A percentile compares a stretch with the other conserved stretches of the same genome.
These are phyloP conservation scores for Jamesozyma piceae DNA, from an alignment of 805 yeast species.

Conservation along the genomic window DNA sequence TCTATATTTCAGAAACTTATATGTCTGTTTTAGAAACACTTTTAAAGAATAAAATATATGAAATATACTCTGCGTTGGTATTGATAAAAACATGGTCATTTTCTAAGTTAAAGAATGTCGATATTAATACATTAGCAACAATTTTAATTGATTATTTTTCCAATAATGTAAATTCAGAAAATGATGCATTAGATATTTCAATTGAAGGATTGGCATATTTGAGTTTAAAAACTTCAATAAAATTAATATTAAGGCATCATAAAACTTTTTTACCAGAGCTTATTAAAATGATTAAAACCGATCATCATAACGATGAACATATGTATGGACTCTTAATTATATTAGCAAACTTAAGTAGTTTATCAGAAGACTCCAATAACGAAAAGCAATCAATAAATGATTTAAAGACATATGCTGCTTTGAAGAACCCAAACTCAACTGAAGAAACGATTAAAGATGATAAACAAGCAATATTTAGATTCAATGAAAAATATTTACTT, in stretches of 20 bases:
- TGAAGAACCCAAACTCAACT: constrained; percentile 17
- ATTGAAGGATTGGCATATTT: constrained; percentile 45
- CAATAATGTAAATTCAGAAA: not conserved
- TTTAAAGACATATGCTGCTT: constrained; percentile 26
- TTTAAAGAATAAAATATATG: constrained; percentile 20
- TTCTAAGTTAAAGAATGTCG: constrained; percentile 29
- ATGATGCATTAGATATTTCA: constrained; percentile 5
- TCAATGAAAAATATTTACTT: constrained; percentile 16
- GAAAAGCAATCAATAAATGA: constrained; percentile 21
- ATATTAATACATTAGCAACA: constrained; percentile 28
- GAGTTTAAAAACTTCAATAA: constrained; percentile 35
- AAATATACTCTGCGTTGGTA: constrained; percentile 36
- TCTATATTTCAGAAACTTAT: constrained; percentile 39
- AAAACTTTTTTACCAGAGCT: constrained; percentile 29
- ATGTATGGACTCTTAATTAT: constrained; percentile 30
- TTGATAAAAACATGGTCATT: constrained; percentile 52
- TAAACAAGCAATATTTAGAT: constrained; percentile 8
- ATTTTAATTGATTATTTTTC: constrained; percentile 19
- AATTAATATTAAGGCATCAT: constrained; percentile 32
- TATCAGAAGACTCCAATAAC: constrained; percentile 11
- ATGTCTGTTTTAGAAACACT: constrained; percentile 34
- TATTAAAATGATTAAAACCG: constrained; percentile 15
- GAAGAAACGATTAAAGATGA: constrained; percentile 7
- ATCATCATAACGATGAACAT: constrained; percentile 9
- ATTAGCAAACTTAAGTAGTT: constrained; percentile 27